Conservation (phyloP, 306 rosid species). For the Crataegus laevigata region DNA sequence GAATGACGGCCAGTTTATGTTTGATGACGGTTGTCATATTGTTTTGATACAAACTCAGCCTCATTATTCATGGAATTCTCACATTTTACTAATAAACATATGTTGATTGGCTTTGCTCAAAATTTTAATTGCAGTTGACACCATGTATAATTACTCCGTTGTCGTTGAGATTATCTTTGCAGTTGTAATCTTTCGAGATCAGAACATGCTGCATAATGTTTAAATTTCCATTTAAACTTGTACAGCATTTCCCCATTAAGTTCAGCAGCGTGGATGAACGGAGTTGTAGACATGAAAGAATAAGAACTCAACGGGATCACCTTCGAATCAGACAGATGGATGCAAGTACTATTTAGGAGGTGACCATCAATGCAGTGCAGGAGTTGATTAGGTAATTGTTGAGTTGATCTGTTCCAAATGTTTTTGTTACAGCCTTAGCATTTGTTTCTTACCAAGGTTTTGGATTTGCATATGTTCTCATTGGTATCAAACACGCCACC, state of each 20-base stretch:
- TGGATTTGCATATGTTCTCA: too few relatives aligned
- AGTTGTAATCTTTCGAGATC: too few relatives aligned
- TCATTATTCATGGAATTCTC: constrained; percentile 4
- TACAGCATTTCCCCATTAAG: too few relatives aligned
- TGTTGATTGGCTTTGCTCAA: constrained; percentile 2
- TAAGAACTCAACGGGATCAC: too few relatives aligned
- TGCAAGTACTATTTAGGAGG: neutral
- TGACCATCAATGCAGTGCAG: neutral
- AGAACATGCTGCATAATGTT: too few relatives aligned
- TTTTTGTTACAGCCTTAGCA: neutral
- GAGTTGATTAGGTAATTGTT: neutral
- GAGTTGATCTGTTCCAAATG: neutral
- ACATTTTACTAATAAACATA: constrained; percentile 1
- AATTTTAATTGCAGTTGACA: neutral
- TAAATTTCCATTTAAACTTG: too few relatives aligned
- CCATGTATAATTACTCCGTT: neutral
- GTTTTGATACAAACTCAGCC: neutral
- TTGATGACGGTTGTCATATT: constrained; percentile 12
- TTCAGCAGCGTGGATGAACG: too few relatives aligned
- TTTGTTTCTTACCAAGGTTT: neutral
- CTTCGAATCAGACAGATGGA: neutral
- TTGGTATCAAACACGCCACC: too few relatives aligned
- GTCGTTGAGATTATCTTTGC: neutral
- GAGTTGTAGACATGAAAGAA: too few relatives aligned
- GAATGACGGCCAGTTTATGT: neutral